Evolutionary conservation across 169 alveolate genomes (phyloP).

Genomic region (Cryptosporidium viatorum): DNA sequence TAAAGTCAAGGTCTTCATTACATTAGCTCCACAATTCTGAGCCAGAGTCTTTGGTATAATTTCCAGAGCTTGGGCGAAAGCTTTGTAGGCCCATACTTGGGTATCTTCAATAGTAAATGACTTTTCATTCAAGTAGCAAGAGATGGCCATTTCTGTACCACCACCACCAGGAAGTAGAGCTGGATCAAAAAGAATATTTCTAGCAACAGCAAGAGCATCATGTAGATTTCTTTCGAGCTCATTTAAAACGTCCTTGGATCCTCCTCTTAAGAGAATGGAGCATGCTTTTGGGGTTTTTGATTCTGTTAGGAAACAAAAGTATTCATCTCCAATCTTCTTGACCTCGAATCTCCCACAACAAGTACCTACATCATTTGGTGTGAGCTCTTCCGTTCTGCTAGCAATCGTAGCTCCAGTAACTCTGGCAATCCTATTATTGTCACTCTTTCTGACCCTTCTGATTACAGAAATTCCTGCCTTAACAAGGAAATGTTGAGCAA

Average conservation of each 20-base stretch:
- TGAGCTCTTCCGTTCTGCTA: conserved; percentile 96
- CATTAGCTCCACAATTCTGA: conserved; percentile 98
- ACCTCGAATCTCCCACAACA: conserved; percentile 96
- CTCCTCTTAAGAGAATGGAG: conserved; percentile 97
- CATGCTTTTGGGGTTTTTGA: conserved; percentile 97
- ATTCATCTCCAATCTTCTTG: conserved; percentile 92
- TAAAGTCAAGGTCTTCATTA: conserved; percentile 82
- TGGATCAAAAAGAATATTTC: conserved; percentile 96
- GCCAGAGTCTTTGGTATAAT: conserved; percentile 99
- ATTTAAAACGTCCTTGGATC: conserved; percentile 98
- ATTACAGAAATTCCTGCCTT: conserved; percentile 94
- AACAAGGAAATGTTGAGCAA: conserved; percentile 96
- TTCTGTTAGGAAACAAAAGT: conserved; percentile 85
- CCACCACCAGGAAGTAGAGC: conserved; percentile 99
- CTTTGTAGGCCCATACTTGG: conserved; percentile 94
- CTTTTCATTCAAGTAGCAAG: conserved; percentile 90
- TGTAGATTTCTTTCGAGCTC: conserved; percentile 96
- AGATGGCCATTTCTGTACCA: conserved; percentile 97
- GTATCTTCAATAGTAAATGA: conserved; percentile 90
- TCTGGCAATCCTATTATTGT: conserved; percentile 95
- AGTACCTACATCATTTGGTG: conserved; percentile 93
- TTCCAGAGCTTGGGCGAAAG: conserved; percentile 97
- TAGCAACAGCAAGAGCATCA: conserved; percentile 98
- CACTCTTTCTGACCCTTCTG: conserved; percentile 95
- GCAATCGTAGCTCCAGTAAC: conserved; percentile 98